Conservation (phyloP, 129 eudicot genomes). For the Escallonia herrerae region DNA sequence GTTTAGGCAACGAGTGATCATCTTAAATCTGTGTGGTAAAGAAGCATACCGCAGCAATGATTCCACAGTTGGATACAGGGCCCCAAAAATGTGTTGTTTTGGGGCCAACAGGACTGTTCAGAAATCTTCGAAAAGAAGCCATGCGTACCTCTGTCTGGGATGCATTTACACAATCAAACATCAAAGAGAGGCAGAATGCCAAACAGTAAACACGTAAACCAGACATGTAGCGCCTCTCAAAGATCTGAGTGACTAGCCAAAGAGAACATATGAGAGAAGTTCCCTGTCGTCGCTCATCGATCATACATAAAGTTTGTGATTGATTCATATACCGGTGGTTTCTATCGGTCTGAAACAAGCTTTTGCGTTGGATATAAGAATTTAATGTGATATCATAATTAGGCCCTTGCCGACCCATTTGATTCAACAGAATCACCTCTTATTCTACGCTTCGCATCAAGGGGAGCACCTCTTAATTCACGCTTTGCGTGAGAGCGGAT, state of each 20-base stretch:
- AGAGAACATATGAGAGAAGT: not conserved
- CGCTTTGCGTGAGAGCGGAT: too few relatives aligned
- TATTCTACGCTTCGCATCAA: too few relatives aligned
- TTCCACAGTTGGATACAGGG: slow-evolving; percentile 91
- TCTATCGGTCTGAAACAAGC: too few relatives aligned
- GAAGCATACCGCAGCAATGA: slow-evolving; percentile 67
- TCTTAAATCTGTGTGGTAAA: not conserved
- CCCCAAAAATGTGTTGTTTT: slow-evolving; percentile 98
- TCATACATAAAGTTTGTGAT: too few relatives aligned
- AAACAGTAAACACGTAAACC: not conserved
- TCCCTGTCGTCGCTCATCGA: not conserved
- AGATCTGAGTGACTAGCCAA: not conserved
- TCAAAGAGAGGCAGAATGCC: not conserved
- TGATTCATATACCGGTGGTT: too few relatives aligned
- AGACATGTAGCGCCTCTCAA: not conserved
- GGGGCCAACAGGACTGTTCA: slow-evolving; percentile 91
- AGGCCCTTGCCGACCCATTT: too few relatives aligned
- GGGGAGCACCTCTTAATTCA: too few relatives aligned
- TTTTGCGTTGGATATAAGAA: too few relatives aligned
- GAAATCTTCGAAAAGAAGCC: slow-evolving; percentile 65
- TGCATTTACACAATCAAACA: slow-evolving; percentile 10
- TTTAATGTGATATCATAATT: too few relatives aligned
- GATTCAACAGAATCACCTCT: too few relatives aligned
- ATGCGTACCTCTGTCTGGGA: slow-evolving; percentile 19
- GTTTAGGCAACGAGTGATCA: not conserved